A percentile compares a stretch with the other conserved stretches of the same genome.
These are phyloP conservation scores for Fraxinus sp. DNA, from an alignment of 305 asterid genomes.

Conservation along the genomic window DNA sequence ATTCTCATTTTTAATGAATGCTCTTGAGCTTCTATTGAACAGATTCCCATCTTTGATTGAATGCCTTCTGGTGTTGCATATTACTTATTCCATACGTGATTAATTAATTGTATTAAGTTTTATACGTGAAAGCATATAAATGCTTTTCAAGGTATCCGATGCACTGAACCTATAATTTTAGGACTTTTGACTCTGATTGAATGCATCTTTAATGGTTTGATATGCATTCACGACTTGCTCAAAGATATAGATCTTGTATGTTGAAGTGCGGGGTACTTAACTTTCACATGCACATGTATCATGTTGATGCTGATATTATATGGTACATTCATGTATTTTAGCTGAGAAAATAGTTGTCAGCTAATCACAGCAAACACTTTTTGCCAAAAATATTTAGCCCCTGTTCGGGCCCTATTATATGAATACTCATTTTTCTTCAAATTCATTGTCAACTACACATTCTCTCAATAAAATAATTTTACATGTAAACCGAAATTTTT, in stretches of 20 bases:
- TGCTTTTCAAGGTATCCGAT: neutral
- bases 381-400: neutral
- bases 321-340: neutral
- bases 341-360: neutral
- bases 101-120: neutral
- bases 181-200: neutral
- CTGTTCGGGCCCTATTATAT: neutral
- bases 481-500: neutral
- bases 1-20: neutral
- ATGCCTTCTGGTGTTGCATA: neutral
- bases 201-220: neutral
- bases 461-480: neutral
- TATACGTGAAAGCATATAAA: neutral
- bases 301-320: neutral
- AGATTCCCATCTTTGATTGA: neutral
- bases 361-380: neutral
- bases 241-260: neutral
- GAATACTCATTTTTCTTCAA: neutral
- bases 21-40: neutral
- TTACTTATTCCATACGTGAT: neutral
- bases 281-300: neutral
- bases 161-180: neutral
- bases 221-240: neutral
- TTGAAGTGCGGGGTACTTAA: neutral
- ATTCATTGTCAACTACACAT: neutral